These are phyloP conservation scores for Ganoderma lingzhi DNA, from an alignment of 1,284 basidiomycete genomes.

Conservation along the genomic window DNA sequence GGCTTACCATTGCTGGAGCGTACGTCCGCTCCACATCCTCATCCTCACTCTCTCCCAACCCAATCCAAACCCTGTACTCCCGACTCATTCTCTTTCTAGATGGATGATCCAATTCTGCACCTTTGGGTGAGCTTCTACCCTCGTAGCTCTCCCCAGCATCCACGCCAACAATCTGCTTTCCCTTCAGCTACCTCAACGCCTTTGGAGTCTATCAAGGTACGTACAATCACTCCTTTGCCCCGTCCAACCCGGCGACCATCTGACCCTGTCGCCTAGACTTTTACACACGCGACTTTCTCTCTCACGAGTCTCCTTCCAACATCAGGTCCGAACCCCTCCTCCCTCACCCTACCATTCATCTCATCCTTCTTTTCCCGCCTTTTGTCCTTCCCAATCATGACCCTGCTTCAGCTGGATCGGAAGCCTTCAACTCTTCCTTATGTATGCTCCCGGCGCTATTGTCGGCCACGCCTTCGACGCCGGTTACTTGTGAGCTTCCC, in stretches of 20 bases:
- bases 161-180: too few species aligned
- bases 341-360: slow-evolving; percentile 11
- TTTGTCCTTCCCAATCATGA: slow-evolving; percentile 42
- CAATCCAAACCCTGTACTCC: not conserved
- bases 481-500: slow-evolving; percentile 45
- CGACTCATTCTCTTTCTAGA: slow-evolving; percentile 5
- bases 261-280: slow-evolving; percentile 44
- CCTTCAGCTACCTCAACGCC: slow-evolving; percentile 31
- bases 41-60: not conserved
- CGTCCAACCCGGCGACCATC: slow-evolving; percentile 5
- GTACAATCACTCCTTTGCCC: not conserved
- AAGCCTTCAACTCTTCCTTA: slow-evolving; percentile 44
- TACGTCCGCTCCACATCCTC: slow-evolving; percentile 11
- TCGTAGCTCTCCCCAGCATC: not conserved
- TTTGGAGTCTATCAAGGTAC: slow-evolving; percentile 36
- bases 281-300: slow-evolving; percentile 55
- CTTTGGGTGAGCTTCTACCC: slow-evolving; percentile 25
- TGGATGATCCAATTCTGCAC: slow-evolving; percentile 35
- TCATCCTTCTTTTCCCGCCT: slow-evolving; percentile 7
- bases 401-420: slow-evolving; percentile 47
- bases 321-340: slow-evolving; percentile 46
- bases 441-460: slow-evolving; percentile 42
- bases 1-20: slow-evolving; percentile 33
- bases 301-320: slow-evolving; percentile 51
- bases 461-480: slow-evolving; percentile 46